These are phyloP conservation scores for Sporothrix dimorphospora DNA, from an alignment of 2,329 filamentous ascomycete species.

Conservation along the genomic window DNA sequence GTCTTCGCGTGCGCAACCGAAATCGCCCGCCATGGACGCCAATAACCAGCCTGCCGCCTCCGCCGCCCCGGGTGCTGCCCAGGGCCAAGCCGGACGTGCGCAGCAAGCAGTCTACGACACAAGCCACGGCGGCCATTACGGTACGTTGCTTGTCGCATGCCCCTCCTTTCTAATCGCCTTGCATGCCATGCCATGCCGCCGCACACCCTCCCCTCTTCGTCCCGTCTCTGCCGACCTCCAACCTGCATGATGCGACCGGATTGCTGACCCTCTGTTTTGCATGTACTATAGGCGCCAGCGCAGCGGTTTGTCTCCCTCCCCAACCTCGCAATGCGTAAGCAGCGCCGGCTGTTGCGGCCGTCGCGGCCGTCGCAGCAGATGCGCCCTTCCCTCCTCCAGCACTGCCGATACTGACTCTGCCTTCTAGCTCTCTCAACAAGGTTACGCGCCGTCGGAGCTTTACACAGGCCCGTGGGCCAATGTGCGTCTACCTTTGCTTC, in stretches of 20 bases:
- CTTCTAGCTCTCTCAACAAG: conserved; percentile 77
- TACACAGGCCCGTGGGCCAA: conserved; percentile 97
- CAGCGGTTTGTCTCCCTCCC: conserved; percentile 58
- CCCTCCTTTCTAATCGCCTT: neutral
- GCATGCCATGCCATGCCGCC: neutral
- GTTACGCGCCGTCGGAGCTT: conserved; percentile 88
- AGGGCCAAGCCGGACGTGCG: conserved; percentile 60
- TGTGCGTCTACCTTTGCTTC: conserved; percentile 55
- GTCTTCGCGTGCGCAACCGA: neutral
- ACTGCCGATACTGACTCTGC: conserved; percentile 29
- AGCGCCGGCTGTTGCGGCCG: neutral
- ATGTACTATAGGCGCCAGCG: conserved; percentile 62
- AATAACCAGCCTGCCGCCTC: conserved; percentile 53
- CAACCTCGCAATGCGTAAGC: conserved; percentile 12
- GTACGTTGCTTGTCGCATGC: conserved; percentile 50
- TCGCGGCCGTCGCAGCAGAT: neutral
- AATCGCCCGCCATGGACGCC: conserved; percentile 54
- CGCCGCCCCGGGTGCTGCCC: conserved; percentile 39
- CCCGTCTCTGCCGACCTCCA: neutral
- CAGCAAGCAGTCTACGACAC: conserved; percentile 70
- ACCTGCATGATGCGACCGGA: conserved; percentile 31
- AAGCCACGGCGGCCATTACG: conserved; percentile 75
- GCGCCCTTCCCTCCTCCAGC: conserved; percentile 26
- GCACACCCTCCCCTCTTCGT: neutral
- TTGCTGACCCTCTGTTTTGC: conserved; percentile 33